phyloP scores from a whole-genome alignment of 345 rosid genomes.

The Zanthoxylum bungeanum region DNA sequence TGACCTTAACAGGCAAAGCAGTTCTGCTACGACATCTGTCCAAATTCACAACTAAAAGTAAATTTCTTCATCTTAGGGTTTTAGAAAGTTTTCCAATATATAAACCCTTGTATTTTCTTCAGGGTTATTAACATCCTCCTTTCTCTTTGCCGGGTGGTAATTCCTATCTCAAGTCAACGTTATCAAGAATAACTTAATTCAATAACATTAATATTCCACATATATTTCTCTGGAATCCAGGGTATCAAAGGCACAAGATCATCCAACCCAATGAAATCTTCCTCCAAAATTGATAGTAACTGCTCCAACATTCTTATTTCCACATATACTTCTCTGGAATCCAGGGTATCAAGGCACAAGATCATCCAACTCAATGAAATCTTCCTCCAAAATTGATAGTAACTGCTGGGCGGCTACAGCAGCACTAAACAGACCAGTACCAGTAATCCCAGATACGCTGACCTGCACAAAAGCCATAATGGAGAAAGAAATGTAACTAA shows the following conservation, averaged over 20 bases:
- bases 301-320: too few relatives aligned
- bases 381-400: conserved; percentile 29
- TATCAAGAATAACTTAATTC: conserved; percentile 2
- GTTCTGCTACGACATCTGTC: conserved; percentile 17
- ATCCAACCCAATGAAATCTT: conserved; percentile 42
- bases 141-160: conserved; percentile 3
- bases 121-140: background rate
- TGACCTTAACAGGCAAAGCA: conserved; percentile 28
- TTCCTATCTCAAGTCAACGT: background rate
- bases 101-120: conserved; percentile 8
- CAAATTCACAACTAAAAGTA: conserved; percentile 10
- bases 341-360: conserved; percentile 21
- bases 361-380: conserved; percentile 49
- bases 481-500: background rate
- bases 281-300: conserved; percentile 27
- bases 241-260: conserved; percentile 33
- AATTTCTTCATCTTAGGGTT: conserved; percentile 6
- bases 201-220: conserved; percentile 2
- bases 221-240: background rate
- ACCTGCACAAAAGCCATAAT: conserved; percentile 28
- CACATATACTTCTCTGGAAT: background rate
- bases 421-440: conserved; percentile 11
- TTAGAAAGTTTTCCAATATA: background rate
- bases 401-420: conserved; percentile 10
- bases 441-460: conserved; percentile 19